Evolutionary conservation across 805 yeast genomes (phyloP).

Genomic region (Lachancea fermentati): DNA sequence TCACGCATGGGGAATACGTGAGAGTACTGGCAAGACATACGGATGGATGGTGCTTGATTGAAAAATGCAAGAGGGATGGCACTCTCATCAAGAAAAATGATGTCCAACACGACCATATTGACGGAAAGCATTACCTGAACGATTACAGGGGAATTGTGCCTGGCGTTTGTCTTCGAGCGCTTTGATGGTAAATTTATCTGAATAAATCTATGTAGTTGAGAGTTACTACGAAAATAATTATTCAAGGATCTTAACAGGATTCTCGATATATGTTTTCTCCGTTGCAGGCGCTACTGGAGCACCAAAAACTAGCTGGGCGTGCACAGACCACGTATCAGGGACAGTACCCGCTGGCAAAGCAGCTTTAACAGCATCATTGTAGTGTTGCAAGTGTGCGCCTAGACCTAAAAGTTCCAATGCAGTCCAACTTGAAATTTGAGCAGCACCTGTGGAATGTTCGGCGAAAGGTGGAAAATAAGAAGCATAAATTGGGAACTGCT

Average conservation of each 20-base stretch:
- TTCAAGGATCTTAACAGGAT: conserved; percentile 36
- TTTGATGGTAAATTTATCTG: not conserved
- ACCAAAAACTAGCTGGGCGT: conserved; percentile 49
- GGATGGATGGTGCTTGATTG: conserved; percentile 42
- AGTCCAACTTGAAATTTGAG: conserved; percentile 47
- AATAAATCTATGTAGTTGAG: no score
- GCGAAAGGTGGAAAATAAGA: conserved; percentile 45
- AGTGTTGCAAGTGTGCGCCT: conserved; percentile 51
- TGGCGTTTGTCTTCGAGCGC: conserved; percentile 29
- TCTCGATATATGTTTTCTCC: conserved; percentile 39
- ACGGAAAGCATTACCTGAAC: conserved; percentile 28
- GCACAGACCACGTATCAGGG: conserved; percentile 41
- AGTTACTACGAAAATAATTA: conserved; percentile 7
- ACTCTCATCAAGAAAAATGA: conserved; percentile 5
- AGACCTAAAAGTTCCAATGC: conserved; percentile 40
- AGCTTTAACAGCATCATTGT: conserved; percentile 40
- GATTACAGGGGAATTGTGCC: conserved; percentile 39
- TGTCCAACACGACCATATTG: conserved; percentile 4
- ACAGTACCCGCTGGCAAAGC: conserved; percentile 36
- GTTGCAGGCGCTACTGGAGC: conserved; percentile 34
- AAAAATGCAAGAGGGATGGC: conserved; percentile 30
- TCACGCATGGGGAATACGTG: conserved; percentile 31
- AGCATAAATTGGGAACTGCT: conserved; percentile 39
- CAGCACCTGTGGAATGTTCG: conserved; percentile 43
- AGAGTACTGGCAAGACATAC: conserved; percentile 37